Evolutionary conservation across 192 early-diverging fungal species (phyloP), one percentile per base, ranked within the genome.

Genomic region (Entrophospora sp.): DNA sequence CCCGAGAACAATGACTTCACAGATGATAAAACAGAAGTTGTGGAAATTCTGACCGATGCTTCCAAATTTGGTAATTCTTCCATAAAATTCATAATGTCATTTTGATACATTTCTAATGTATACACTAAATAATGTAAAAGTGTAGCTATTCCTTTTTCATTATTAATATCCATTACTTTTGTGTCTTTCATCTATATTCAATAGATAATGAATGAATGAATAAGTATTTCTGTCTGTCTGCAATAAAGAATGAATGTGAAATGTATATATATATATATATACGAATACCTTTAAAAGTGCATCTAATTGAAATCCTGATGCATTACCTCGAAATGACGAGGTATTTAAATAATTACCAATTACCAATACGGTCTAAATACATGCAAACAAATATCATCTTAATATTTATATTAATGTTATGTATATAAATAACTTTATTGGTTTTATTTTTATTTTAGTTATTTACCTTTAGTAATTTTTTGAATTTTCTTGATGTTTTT

Each of bases 161-260:
- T 67, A 16, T 74, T n/a, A n/a, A n/a, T 71, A 20, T 75, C 80
- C 27, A 71, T 69, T 9, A 78, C 79, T 52, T 79, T 77, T 12
- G 82, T 83, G 40, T 83, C 82, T 32, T 71, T 71, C 61, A 81
- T 77, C 79, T 79, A n/a, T n/a, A n/a, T n/a, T n/a, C n/a, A 72
- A 34, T 31, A n/a, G 27, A 22, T 22, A 25, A 31, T 40, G 42
- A 22, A 18, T 35, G 36, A 57, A 57, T 1, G 2, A 25, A 27
- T 52, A 22, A 48, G 16, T 5, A 37, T 4, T 13, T 20, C 10
- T 52, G 6, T 46, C 31, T 40, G 12, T 12, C 14, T 60, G 43
- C 24, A 57, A 38, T 2, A 5, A 62, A 62, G n/a, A 56, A 30
- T 32, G 6, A 52, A 37, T 45, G 14, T 16, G 12, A 59, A 6